Conservation (phyloP, 208 protist genomes). For the Giardia muris region DNA sequence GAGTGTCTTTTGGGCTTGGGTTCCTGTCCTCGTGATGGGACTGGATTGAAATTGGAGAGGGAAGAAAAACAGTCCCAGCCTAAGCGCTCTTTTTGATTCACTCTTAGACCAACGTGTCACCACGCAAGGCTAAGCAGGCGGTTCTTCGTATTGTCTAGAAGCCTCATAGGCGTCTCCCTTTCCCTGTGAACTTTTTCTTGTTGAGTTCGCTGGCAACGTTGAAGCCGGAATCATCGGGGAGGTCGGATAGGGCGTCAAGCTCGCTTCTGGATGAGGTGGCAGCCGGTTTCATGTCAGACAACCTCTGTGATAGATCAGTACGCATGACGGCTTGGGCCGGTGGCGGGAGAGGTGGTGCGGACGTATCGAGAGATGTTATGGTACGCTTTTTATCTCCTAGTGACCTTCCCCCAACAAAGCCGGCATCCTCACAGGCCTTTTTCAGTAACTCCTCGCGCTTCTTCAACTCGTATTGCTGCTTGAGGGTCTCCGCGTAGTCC, state of each 20-base stretch:
- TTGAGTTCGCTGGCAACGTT: not conserved
- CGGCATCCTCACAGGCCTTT: not conserved
- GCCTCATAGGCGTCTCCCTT: not conserved
- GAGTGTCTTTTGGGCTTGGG: too few species aligned
- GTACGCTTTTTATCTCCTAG: not conserved
- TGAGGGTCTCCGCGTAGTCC: not conserved
- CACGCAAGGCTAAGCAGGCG: too few species aligned
- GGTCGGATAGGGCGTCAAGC: not conserved
- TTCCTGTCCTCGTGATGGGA: too few species aligned
- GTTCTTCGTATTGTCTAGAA: too few species aligned
- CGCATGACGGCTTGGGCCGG: not conserved
- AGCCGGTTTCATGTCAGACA: not conserved
- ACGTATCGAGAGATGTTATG: not conserved
- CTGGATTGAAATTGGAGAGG: too few species aligned
- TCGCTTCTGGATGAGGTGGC: not conserved
- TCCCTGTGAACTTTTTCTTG: constrained; percentile 2
- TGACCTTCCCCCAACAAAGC: not conserved
- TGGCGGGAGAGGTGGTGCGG: not conserved
- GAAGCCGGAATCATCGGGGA: not conserved
- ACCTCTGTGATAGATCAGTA: not conserved
- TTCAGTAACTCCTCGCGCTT: not conserved
- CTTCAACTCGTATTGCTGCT: not conserved
- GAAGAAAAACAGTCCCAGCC: too few species aligned
- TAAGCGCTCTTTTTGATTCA: too few species aligned
- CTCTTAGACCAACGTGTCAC: too few species aligned